Evolutionary conservation across 2,329 filamentous ascomycete species (phyloP), one percentile per base, ranked within the genome.

Genomic region (Diaporthe nobilis): DNA sequence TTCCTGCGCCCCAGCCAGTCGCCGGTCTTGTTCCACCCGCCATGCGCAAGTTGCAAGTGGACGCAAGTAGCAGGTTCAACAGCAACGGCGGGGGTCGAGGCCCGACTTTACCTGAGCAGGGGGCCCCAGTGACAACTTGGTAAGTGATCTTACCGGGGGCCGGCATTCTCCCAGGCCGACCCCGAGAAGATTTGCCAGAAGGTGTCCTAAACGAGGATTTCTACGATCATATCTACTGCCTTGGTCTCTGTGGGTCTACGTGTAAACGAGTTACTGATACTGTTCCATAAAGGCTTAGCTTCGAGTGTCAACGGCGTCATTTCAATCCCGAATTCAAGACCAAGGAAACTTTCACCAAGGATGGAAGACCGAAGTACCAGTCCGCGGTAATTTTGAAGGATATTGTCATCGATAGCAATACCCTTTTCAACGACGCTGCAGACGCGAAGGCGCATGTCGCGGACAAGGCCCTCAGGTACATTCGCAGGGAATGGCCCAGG

Each of bases 271-370:
- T 65, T 22, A 15, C 65, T 53, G 13, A 68, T 22, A 53, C 20
- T 37, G 47, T 42, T 22, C 13, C n/a, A 68, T 39, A 13, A 39
- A 39, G 65, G 67, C 72, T 80, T 2, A 77, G 75, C 15, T 55
- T 37, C 5, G 77, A 77, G 72, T 80, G 79, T 51, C 79, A 79
- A 71, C 47, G 25, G 10, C 79, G 77, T 31, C 34, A 61, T n/a
- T 79, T 80, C 73, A 80, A 80, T 57, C 79, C 77, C 10, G 49
- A 65, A 31, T 51, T 57, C 42, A 34, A 28, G 31, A 31, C 37
- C 47, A 73, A 44, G 31, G 58, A 73, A 20, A 44, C 20, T 10
- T 20, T 70, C 13, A 67, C 37, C 49, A 31, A 65, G n/a, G 44
- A 70, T 17, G 72, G 58, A n/a, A 53, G 58, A 6, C 72, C 57